Percentiles rank a stretch among this genome's conserved stretches.
These are phyloP conservation scores for Hippophae tibetana DNA, from an alignment of 306 rosid species.

Conservation along the genomic window DNA sequence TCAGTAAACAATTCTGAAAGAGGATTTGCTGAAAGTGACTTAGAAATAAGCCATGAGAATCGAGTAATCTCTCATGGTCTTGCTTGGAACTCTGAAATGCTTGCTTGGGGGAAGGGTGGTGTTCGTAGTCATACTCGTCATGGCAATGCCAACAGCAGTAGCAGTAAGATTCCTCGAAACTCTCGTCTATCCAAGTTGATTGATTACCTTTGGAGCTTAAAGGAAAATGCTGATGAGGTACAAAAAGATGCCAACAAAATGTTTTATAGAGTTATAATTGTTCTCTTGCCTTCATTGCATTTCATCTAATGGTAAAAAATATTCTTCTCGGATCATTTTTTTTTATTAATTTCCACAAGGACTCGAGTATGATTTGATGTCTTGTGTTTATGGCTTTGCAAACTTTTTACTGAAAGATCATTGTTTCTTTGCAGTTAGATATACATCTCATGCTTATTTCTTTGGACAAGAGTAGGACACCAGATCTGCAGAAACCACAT, in stretches of 20 bases:
- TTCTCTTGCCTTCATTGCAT: background rate
- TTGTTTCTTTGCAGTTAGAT: slow-evolving; percentile 49
- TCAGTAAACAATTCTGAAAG: slow-evolving; percentile 57
- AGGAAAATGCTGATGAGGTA: slow-evolving; percentile 70
- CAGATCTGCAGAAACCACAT: slow-evolving; percentile 67
- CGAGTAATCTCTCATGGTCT: slow-evolving; percentile 57
- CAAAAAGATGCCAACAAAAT: slow-evolving; percentile 7
- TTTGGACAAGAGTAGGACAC: slow-evolving; percentile 46
- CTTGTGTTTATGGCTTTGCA: background rate
- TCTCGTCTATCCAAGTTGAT: slow-evolving; percentile 67
- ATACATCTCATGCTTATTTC: slow-evolving; percentile 71
- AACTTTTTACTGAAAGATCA: slow-evolving; percentile 6
- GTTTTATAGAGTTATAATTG: background rate
- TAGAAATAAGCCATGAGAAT: slow-evolving; percentile 52
- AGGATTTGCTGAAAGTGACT: slow-evolving; percentile 54
- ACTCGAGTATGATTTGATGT: background rate
- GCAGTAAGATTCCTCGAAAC: slow-evolving; percentile 51
- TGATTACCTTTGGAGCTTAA: slow-evolving; percentile 57
- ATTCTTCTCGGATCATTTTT: slow-evolving; percentile 1
- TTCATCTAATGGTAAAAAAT: slow-evolving; percentile 8
- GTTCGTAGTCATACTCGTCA: slow-evolving; percentile 73
- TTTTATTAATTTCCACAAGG: slow-evolving; percentile 7
- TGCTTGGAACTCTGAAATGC: slow-evolving; percentile 57
- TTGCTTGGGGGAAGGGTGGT: slow-evolving; percentile 94
- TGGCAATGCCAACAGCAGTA: slow-evolving; percentile 61